These are phyloP conservation scores for Acanthamoeba rhysodes DNA, from an alignment of 208 protist species.

Conservation along the genomic window DNA sequence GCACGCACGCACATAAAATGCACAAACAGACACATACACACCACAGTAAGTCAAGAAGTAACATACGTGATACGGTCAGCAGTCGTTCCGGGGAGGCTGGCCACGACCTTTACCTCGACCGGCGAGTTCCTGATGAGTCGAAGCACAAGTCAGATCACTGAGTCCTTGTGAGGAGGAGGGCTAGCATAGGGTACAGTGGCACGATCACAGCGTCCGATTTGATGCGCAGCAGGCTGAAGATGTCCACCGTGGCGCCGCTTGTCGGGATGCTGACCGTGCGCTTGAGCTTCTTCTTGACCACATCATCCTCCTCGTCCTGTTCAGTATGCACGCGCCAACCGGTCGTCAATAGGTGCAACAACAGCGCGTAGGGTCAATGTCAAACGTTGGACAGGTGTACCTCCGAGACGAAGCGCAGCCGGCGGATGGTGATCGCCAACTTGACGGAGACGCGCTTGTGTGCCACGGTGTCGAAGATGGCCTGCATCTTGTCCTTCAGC, in stretches of 20 bases:
- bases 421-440: neutral
- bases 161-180: neutral
- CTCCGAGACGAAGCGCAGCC: neutral
- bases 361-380: neutral
- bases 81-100: too few relatives aligned
- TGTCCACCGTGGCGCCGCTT: neutral
- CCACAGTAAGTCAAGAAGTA: too few relatives aligned
- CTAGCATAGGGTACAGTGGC: neutral
- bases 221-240: neutral
- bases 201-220: neutral
- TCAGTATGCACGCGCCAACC: neutral
- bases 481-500: constrained; percentile 75
- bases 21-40: too few relatives aligned
- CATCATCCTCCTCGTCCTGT: neutral
- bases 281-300: neutral
- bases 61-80: too few relatives aligned
- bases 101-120: too few relatives aligned
- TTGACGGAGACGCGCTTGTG: neutral
- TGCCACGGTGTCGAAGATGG: constrained; percentile 72
- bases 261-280: neutral
- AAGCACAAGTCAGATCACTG: neutral
- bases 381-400: too few relatives aligned
- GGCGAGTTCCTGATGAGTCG: too few relatives aligned
- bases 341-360: too few relatives aligned
- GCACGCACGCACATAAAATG: too few relatives aligned